A percentile compares a stretch with the other conserved stretches of the same genome.
These are phyloP conservation scores for Lepidium didymum DNA, from an alignment of 345 rosid species.

Conservation along the genomic window DNA sequence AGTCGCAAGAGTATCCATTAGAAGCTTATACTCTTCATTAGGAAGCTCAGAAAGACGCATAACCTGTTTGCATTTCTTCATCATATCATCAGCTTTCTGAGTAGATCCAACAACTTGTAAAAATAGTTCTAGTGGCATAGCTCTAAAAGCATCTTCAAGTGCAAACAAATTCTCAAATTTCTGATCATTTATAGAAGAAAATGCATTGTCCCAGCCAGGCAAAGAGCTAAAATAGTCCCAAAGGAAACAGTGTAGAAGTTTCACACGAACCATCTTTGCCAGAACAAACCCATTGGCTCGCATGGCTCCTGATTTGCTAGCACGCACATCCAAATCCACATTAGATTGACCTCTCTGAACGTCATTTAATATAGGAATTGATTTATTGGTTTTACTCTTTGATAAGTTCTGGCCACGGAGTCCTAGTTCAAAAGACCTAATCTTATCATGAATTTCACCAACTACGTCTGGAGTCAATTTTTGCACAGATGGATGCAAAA, in stretches of 20 bases:
- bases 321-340: conserved; percentile 40
- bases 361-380: conserved; percentile 63
- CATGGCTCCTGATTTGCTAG: conserved; percentile 63
- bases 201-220: conserved; percentile 45
- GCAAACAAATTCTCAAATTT: conserved; percentile 49
- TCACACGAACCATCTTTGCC: conserved; percentile 92
- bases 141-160: conserved; percentile 67
- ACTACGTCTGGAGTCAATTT: conserved; percentile 46
- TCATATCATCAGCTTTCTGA: conserved; percentile 58
- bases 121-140: conserved; percentile 80
- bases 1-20: conserved; percentile 82
- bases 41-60: conserved; percentile 71
- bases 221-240: conserved; percentile 60
- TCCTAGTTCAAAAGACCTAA: conserved; percentile 77
- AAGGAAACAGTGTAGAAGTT: conserved; percentile 70
- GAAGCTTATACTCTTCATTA: conserved; percentile 51
- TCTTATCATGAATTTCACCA: conserved; percentile 59
- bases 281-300: conserved; percentile 89
- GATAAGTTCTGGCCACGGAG: conserved; percentile 54
- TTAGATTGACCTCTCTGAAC: conserved; percentile 53
- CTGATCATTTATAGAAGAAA: conserved; percentile 35
- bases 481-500: conserved; percentile 75
- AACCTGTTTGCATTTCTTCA: conserved; percentile 67
- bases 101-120: conserved; percentile 79
- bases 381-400: conserved; percentile 42